Evolutionary conservation across 225 moss, liverwort and hornwort species (phyloP).

Genomic region (Polytrichum formosum): DNA sequence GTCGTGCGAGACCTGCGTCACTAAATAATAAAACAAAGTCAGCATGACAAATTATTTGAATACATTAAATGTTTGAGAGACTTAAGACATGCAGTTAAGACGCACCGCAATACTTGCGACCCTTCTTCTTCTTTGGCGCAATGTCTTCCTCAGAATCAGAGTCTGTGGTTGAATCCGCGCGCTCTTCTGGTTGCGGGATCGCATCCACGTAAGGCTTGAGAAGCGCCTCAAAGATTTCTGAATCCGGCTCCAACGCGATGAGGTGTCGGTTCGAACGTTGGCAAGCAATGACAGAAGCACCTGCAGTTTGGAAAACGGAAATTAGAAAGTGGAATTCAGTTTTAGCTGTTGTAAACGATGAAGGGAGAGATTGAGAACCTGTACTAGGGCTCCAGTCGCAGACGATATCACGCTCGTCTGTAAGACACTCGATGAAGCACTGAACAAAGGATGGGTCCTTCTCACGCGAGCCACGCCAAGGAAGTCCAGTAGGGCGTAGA

Average conservation of each 20-base stretch:
- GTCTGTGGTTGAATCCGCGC: background rate
- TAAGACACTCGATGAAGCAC: too few relatives aligned
- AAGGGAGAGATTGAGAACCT: too few relatives aligned
- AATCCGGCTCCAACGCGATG: background rate
- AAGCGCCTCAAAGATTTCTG: slow-evolving; percentile 1
- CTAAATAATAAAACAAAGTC: background rate
- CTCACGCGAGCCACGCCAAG: too few relatives aligned
- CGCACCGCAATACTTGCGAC: slow-evolving; percentile 1
- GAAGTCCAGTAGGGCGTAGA: too few relatives aligned
- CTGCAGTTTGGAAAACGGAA: slow-evolving; percentile 1
- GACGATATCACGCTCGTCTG: too few relatives aligned
- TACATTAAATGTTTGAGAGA: slow-evolving; percentile 1
- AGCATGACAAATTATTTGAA: background rate
- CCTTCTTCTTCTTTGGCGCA: slow-evolving; percentile 1
- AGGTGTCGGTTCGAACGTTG: too few relatives aligned
- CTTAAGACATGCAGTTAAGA: background rate
- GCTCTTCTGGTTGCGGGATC: slow-evolving; percentile 1
- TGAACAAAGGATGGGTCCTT: too few relatives aligned
- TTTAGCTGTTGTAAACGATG: background rate
- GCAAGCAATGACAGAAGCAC: background rate
- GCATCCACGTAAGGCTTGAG: slow-evolving; percentile 1
- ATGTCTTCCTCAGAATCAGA: background rate
- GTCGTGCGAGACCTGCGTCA: too few relatives aligned
- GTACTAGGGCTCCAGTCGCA: too few relatives aligned
- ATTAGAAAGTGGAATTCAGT: background rate